Evolutionary conservation across 306 rosid genomes (phyloP).

Genomic region (Quercus gilva): DNA sequence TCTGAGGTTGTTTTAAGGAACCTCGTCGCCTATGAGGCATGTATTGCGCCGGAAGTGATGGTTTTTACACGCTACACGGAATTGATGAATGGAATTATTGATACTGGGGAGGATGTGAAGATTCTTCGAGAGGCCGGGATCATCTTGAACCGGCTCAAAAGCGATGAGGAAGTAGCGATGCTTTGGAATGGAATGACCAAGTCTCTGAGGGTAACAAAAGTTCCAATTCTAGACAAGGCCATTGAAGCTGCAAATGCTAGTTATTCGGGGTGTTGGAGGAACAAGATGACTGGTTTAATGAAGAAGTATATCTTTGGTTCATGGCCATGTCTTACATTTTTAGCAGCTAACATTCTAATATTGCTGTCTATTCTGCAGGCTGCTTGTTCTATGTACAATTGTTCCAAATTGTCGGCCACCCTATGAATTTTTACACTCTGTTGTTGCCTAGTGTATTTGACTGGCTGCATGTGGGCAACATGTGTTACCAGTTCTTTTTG

Average conservation of each 20-base stretch:
- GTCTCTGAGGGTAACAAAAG: constrained; percentile 7
- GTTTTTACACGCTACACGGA: not conserved
- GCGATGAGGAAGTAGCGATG: constrained; percentile 1
- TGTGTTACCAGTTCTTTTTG: not conserved
- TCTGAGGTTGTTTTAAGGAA: constrained; percentile 9
- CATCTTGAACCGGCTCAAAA: not conserved
- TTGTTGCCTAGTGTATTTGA: not conserved
- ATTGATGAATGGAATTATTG: constrained; percentile 16
- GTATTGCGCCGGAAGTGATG: not conserved
- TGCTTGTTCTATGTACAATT: not conserved
- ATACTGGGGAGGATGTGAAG: constrained; percentile 11
- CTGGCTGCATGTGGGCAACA: not conserved
- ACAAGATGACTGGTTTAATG: not conserved
- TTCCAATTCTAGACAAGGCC: not conserved
- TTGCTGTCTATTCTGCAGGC: not conserved
- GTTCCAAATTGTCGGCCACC: not conserved
- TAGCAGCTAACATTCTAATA: not conserved
- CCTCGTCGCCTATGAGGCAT: constrained; percentile 15
- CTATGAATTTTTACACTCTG: not conserved
- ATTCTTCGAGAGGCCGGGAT: not conserved
- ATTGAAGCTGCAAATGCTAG: not conserved
- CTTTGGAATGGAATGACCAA: constrained; percentile 12
- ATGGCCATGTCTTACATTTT: constrained; percentile 1
- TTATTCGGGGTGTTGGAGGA: constrained; percentile 7
- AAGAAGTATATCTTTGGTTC: not conserved